phyloP scores from a whole-genome alignment of 768 basidiomycete species.

The Lentinula detonsa region DNA sequence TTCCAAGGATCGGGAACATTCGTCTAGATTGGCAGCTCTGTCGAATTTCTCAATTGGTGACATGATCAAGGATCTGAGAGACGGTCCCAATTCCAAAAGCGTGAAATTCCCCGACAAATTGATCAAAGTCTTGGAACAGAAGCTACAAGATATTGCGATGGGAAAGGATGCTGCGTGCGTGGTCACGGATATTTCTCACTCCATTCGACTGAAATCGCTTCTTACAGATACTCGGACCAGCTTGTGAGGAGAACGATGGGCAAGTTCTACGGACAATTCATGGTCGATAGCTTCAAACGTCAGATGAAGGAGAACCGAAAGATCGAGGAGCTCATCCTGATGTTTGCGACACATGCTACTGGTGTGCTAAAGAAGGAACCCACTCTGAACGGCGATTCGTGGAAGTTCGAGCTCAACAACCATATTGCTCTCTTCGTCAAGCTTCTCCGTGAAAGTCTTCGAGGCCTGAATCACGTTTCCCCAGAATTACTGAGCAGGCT shows the following conservation, averaged over 20 bases:
- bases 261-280: conserved; percentile 87
- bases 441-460: conserved; percentile 77
- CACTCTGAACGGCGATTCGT: conserved; percentile 73
- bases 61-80: conserved; percentile 72
- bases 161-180: conserved; percentile 86
- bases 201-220: conserved; percentile 1
- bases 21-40: conserved; percentile 65
- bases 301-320: conserved; percentile 96
- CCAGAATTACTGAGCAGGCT: conserved; percentile 78
- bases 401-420: conserved; percentile 90
- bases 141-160: conserved; percentile 89
- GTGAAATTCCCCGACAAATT: conserved; percentile 94
- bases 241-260: conserved; percentile 86
- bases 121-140: conserved; percentile 84
- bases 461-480: conserved; percentile 67
- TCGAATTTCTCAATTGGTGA: conserved; percentile 66
- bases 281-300: conserved; percentile 76
- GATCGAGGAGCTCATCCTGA: conserved; percentile 94
- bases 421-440: conserved; percentile 88
- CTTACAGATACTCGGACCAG: conserved; percentile 78
- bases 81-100: conserved; percentile 60
- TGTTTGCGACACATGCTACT: conserved; percentile 91
- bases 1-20: conserved; percentile 56
- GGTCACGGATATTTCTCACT: conserved; percentile 1
- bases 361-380: conserved; percentile 87